These are phyloP conservation scores for Cladophialophora carrionii DNA, from an alignment of 2,329 filamentous ascomycete genomes.

Conservation along the genomic window DNA sequence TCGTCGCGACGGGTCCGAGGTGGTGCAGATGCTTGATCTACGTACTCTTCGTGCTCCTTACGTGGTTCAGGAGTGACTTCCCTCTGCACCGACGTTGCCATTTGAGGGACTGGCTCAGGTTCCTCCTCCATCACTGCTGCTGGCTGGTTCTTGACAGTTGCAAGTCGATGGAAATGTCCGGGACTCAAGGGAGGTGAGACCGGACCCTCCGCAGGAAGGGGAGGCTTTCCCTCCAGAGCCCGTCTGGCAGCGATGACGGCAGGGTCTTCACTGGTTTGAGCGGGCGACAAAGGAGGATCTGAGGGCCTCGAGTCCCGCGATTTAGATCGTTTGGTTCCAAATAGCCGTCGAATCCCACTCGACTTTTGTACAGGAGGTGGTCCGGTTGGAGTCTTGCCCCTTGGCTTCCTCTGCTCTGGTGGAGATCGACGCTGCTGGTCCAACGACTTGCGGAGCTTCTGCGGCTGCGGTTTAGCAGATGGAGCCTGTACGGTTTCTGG, in stretches of 20 bases:
- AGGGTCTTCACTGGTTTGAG: constrained; percentile 28
- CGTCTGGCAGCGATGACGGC: constrained; percentile 37
- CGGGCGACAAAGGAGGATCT: constrained; percentile 23
- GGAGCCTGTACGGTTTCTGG: constrained; percentile 20
- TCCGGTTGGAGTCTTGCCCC: constrained; percentile 28
- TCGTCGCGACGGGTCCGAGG: constrained; percentile 54
- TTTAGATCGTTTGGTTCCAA: constrained; percentile 35
- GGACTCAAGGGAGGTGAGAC: constrained; percentile 37
- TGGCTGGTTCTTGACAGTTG: constrained; percentile 16
- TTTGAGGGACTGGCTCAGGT: not conserved
- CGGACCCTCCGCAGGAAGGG: constrained; percentile 26
- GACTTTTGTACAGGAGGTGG: constrained; percentile 33
- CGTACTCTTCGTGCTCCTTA: constrained; percentile 41
- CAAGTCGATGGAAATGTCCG: constrained; percentile 33
- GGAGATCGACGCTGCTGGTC: constrained; percentile 26
- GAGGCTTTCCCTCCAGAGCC: constrained; percentile 38
- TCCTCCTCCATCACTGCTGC: constrained; percentile 1
- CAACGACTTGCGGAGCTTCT: constrained; percentile 32
- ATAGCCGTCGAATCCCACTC: constrained; percentile 35
- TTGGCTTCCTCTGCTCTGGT: constrained; percentile 28
- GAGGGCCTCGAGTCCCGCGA: constrained; percentile 21
- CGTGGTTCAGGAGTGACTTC: constrained; percentile 39
- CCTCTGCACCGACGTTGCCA: constrained; percentile 30
- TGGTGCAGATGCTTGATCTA: constrained; percentile 39
- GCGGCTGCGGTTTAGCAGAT: constrained; percentile 23